phyloP scores from a whole-genome alignment of 495 filamentous ascomycete genomes.

The Lentithecium fluviatile region DNA sequence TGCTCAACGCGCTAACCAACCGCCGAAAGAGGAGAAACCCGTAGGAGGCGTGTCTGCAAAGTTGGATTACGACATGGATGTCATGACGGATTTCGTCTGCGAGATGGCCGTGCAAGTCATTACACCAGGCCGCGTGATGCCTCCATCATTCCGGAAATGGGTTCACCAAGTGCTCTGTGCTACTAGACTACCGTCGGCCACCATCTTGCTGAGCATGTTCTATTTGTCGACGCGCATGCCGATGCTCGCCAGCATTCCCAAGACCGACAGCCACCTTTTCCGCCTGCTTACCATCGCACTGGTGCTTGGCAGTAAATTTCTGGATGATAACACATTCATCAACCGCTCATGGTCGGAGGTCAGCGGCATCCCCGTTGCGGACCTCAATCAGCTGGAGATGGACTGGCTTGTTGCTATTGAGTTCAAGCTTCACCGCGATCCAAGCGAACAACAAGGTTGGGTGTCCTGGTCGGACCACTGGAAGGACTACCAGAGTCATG shows the following conservation, averaged over 20 bases:
- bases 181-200: slow-evolving; percentile 90
- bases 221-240: slow-evolving; percentile 83
- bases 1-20: slow-evolving; percentile 27
- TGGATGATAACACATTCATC: slow-evolving; percentile 99
- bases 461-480: slow-evolving; percentile 79
- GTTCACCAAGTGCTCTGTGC: slow-evolving; percentile 91
- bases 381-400: slow-evolving; percentile 86
- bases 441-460: slow-evolving; percentile 78
- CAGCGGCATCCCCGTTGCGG: slow-evolving; percentile 81
- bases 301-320: slow-evolving; percentile 92
- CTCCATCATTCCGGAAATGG: slow-evolving; percentile 87
- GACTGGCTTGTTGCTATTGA: slow-evolving; percentile 85
- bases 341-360: slow-evolving; percentile 99
- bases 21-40: slow-evolving; percentile 45
- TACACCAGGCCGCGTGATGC: slow-evolving; percentile 63
- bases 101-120: slow-evolving; percentile 85
- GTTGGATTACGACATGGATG: slow-evolving; percentile 97
- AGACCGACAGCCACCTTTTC: slow-evolving; percentile 71
- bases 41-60: slow-evolving; percentile 87
- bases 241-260: slow-evolving; percentile 63
- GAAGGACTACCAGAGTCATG: slow-evolving; percentile 71
- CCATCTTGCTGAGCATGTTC: slow-evolving; percentile 88
- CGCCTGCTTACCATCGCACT: slow-evolving; percentile 87
- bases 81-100: slow-evolving; percentile 97
- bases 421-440: slow-evolving; percentile 87